Evolutionary conservation across 345 rosid genomes (phyloP).

Genomic region (rapeseed (Brassica napus)): DNA sequence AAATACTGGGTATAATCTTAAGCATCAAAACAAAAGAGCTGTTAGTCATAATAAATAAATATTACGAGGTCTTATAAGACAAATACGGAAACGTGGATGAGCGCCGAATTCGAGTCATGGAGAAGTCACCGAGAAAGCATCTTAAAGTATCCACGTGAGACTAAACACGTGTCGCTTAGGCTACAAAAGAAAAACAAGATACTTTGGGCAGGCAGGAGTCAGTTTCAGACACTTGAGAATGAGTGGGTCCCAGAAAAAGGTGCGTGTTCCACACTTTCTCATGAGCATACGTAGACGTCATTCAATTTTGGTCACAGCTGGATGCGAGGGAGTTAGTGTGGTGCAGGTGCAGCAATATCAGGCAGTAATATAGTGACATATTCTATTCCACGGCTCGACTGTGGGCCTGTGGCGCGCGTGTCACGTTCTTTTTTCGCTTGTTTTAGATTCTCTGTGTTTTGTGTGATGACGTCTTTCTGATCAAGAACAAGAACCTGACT

Average conservation of each 20-base stretch:
- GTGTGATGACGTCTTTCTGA: constrained; percentile 17
- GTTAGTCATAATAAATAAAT: no score
- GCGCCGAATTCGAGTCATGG: constrained; percentile 41
- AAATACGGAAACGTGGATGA: constrained; percentile 32
- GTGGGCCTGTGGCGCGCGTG: background rate
- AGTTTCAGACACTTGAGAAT: constrained; percentile 18
- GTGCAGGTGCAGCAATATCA: background rate
- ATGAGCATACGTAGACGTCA: constrained; percentile 36
- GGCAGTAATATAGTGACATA: background rate
- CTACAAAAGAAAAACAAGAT: constrained; percentile 3
- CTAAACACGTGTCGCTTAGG: constrained; percentile 26
- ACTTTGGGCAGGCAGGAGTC: constrained; percentile 24
- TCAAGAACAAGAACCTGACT: constrained; percentile 3
- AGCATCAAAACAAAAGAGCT: background rate
- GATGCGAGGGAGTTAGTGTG: constrained; percentile 18
- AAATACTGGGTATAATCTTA: background rate
- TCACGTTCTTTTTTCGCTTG: background rate
- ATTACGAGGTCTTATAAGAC: background rate
- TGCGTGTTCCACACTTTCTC: constrained; percentile 25
- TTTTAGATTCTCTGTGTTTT: background rate
- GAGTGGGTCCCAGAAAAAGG: constrained; percentile 12
- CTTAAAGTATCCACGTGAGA: constrained; percentile 33
- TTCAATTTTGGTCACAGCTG: constrained; percentile 33
- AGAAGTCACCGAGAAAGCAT: constrained; percentile 38
- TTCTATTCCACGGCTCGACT: background rate